These are phyloP conservation scores for Diplodia sapinea DNA, from an alignment of 2,329 filamentous ascomycete species.

Conservation along the genomic window DNA sequence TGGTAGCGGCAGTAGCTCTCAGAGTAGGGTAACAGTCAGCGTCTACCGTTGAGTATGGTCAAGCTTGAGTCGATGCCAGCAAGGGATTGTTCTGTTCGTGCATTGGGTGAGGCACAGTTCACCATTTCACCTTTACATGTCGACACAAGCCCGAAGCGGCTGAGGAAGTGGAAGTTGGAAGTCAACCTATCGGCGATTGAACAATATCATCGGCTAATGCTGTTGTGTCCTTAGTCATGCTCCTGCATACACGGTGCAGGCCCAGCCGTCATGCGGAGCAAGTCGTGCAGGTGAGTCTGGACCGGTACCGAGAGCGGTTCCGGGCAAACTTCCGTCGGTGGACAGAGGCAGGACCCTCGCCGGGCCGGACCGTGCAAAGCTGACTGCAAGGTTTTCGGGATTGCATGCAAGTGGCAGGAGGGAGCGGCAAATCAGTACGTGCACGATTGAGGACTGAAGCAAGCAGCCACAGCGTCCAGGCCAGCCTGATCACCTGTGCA, in stretches of 20 bases:
- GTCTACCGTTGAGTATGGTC: neutral
- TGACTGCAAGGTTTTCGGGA: neutral
- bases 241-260: constrained; percentile 1
- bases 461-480: neutral
- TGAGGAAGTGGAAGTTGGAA: no score
- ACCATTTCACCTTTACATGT: neutral
- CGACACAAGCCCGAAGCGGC: neutral
- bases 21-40: neutral
- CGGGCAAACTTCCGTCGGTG: neutral
- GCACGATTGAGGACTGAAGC: neutral
- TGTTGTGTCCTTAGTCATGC: neutral
- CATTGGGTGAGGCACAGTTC: neutral
- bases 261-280: neutral
- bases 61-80: neutral
- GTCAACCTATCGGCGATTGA: neutral
- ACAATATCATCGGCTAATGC: constrained; percentile 10
- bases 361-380: constrained; percentile 15
- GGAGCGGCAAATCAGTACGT: neutral
- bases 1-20: neutral
- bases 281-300: neutral
- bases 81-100: neutral
- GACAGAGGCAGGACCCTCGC: neutral
- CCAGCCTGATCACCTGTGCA: neutral
- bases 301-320: constrained; percentile 3
- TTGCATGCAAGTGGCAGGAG: neutral